Base-by-base conservation (phyloP, 2,329 filamentous ascomycete genomes). In the Chalaropsis ovoidea region DNA sequence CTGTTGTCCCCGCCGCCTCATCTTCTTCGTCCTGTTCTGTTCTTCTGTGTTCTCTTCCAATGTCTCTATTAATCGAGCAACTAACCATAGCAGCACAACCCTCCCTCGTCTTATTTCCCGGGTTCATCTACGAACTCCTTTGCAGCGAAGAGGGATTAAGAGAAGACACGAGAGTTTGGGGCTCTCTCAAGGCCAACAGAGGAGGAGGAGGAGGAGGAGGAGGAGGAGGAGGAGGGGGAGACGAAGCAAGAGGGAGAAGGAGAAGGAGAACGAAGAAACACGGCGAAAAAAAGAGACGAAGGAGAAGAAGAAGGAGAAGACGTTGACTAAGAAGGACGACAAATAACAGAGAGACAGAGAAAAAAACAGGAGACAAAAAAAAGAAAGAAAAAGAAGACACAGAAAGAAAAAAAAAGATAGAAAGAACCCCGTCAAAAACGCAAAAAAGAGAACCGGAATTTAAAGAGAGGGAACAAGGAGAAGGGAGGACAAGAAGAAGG, bases 401-500 rank as follows among this genome's bases (percentile, higher is more conserved):
- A 27, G 19, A 52, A 56, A 31, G 2, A 56, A 63, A 42, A 8
- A 39, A 41, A 6, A 62, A 45, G 61, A 58, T 45, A 43, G 60
- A 65, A 65, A 58, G 47, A 39, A 65, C 58, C 41, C 47, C 6
- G 47, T 10, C 15, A 43, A 39, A 39, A 56, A 52, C 52, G 60
- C 43, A 15, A 56, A 15, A 56, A 65, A 60, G 39, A 65, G 54
- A 65, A 65, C 52, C 43, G 24, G 47, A 54, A 63, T 49, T 47
- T 62, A 61, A 61, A 49, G 45, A 47, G 31, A 39, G 27, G 24
- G 64, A 60, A 31, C 17, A 65, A 39, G 35, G 22, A 41, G 15
- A 54, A 42, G 49, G 35, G 56, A 41, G 22, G 68, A 31, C 17
- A 65, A 39, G 35, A n/a, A 41, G 15, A 54, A 42, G 49, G 35